Conservation (phyloP, 1,284 basidiomycete species). For the Tilletia walkeri region DNA sequence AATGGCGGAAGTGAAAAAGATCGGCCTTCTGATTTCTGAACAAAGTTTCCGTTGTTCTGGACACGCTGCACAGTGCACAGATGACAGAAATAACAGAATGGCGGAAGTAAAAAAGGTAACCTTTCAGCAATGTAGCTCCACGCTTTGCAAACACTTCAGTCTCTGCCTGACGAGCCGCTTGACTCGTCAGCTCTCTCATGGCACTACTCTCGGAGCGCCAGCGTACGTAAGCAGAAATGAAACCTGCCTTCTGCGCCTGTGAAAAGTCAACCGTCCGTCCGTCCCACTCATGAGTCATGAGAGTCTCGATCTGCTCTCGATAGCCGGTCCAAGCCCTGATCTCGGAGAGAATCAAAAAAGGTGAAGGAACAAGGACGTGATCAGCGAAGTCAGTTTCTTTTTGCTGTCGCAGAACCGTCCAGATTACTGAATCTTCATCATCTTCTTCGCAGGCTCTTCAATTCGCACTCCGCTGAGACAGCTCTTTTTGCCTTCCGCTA, state of each 20-base stretch:
- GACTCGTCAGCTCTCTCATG: neutral
- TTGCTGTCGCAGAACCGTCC: too few relatives aligned
- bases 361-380: too few relatives aligned
- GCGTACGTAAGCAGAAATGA: conserved; percentile 1
- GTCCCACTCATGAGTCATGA: neutral
- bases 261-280: neutral
- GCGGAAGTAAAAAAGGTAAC: neutral
- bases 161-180: neutral
- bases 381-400: too few relatives aligned
- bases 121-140: neutral
- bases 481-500: too few relatives aligned
- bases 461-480: too few relatives aligned
- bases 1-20: neutral
- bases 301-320: too few relatives aligned
- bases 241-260: neutral
- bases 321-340: too few relatives aligned
- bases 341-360: too few relatives aligned
- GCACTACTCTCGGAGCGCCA: neutral
- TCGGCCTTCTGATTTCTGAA: neutral
- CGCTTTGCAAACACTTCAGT: neutral
- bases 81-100: neutral
- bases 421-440: too few relatives aligned
- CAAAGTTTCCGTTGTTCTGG: conserved; percentile 12
- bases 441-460: too few relatives aligned
- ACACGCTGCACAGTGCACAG: neutral